Evolutionary conservation across 108 stramenopile species (phyloP).

Genomic region (Nitzschia sp.): DNA sequence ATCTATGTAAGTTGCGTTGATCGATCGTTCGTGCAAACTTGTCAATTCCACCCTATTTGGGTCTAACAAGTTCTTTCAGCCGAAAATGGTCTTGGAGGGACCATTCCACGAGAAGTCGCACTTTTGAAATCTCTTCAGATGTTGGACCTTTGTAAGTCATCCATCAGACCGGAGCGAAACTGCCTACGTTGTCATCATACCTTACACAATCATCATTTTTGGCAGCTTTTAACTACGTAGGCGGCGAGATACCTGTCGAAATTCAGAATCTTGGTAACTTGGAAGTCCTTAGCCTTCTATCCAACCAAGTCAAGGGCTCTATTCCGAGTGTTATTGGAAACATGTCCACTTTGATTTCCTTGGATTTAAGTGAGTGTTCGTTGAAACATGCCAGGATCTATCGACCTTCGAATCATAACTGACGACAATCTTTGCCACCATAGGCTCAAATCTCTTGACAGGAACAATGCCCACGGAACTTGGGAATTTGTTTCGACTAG

Average conservation of each 20-base stretch:
- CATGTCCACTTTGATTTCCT: background rate
- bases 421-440: too few species aligned
- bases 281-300: background rate
- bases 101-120: constrained; percentile 13
- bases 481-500: constrained; percentile 9
- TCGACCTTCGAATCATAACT: too few species aligned
- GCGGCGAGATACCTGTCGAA: background rate
- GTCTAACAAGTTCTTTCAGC: background rate
- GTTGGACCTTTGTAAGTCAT: constrained; percentile 16
- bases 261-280: background rate
- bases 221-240: constrained; percentile 14
- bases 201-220: background rate
- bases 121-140: constrained; percentile 2
- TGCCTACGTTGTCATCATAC: too few species aligned
- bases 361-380: constrained; percentile 13
- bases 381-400: too few species aligned
- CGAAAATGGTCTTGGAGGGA: constrained; percentile 14
- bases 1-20: background rate
- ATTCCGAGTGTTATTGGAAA: constrained; percentile 10
- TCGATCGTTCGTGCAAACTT: background rate
- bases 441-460: constrained; percentile 36
- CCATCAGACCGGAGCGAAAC: too few species aligned
- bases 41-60: background rate
- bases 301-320: background rate
- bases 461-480: constrained; percentile 12